A percentile compares a stretch with the other conserved stretches of the same genome.
Evolutionary conservation across 208 protist species (phyloP).

Genomic region (Crithidia expoeki): DNA sequence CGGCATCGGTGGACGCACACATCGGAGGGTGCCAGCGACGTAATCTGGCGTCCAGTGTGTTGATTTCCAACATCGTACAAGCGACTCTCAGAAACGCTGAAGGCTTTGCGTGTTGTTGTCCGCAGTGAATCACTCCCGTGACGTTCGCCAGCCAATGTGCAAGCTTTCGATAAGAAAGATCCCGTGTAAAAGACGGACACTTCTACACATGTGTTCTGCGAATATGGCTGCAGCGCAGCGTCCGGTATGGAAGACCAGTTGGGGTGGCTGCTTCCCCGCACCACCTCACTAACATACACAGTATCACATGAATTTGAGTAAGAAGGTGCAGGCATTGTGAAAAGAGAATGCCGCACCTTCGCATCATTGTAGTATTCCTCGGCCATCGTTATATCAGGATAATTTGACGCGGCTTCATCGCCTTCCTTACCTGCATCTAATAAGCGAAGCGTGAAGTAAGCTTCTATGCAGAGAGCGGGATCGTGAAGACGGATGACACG

Average conservation of each 20-base stretch:
- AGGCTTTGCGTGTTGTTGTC: background rate
- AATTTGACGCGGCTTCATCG: background rate
- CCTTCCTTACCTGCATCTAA: background rate
- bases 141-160: background rate
- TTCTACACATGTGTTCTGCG: slow-evolving; percentile 6
- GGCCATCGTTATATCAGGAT: background rate
- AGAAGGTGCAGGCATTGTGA: too few relatives aligned
- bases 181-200: slow-evolving; percentile 30
- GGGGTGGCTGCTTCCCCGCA: slow-evolving; percentile 24
- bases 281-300: slow-evolving; percentile 32
- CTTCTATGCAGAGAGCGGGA: slow-evolving; percentile 18
- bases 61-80: too few relatives aligned
- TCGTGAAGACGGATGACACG: slow-evolving; percentile 22
- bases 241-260: slow-evolving; percentile 27
- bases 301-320: background rate
- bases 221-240: background rate
- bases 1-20: slow-evolving; percentile 46
- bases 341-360: background rate
- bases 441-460: slow-evolving; percentile 2
- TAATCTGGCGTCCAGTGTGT: too few relatives aligned
- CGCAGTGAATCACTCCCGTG: background rate
- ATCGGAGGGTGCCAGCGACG: too few relatives aligned
- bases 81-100: background rate
- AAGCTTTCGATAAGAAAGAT: slow-evolving; percentile 11
- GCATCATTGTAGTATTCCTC: background rate